These are phyloP conservation scores for Penicillium sp. DNA, from an alignment of 2,329 filamentous ascomycete species.

Conservation along the genomic window DNA sequence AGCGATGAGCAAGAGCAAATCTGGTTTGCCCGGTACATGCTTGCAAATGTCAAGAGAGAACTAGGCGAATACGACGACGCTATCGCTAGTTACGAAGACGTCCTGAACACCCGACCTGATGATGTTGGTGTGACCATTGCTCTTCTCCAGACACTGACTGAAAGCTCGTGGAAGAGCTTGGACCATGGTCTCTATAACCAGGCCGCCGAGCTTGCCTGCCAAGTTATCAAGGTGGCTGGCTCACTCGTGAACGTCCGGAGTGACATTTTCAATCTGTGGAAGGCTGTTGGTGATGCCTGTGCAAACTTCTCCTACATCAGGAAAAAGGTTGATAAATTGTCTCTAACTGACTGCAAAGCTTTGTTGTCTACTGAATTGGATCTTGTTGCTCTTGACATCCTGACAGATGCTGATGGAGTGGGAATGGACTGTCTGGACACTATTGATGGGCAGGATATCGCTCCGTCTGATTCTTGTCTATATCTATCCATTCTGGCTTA, in stretches of 20 bases:
- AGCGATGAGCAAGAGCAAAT: conserved; percentile 62
- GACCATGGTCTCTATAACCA: conserved; percentile 86
- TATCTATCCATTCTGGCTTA: conserved; percentile 77
- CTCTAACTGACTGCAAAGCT: conserved; percentile 52
- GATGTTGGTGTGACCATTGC: conserved; percentile 89
- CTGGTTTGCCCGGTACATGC: conserved; percentile 97
- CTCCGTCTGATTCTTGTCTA: conserved; percentile 55
- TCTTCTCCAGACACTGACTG: conserved; percentile 81
- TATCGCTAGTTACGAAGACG: conserved; percentile 70
- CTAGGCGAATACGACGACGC: conserved; percentile 86
- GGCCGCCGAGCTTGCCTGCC: conserved; percentile 66
- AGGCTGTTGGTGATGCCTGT: conserved; percentile 83
- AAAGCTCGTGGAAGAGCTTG: conserved; percentile 72
- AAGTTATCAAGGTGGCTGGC: conserved; percentile 67
- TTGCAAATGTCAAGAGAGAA: conserved; percentile 90
- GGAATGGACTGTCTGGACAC: conserved; percentile 42
- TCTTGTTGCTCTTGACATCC: conserved; percentile 55
- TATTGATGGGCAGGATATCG: conserved; percentile 32
- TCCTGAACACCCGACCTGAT: conserved; percentile 63
- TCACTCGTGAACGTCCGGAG: conserved; percentile 60
- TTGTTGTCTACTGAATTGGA: conserved; percentile 58
- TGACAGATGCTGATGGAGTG: conserved; percentile 69
- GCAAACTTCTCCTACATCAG: conserved; percentile 79
- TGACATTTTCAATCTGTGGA: conserved; percentile 92
- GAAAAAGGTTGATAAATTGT: conserved; percentile 62